Percentiles rank a stretch among this genome's conserved stretches.
Conservation (phyloP, 2,329 filamentous ascomycete species). For the Sporothrix brasiliensis region DNA sequence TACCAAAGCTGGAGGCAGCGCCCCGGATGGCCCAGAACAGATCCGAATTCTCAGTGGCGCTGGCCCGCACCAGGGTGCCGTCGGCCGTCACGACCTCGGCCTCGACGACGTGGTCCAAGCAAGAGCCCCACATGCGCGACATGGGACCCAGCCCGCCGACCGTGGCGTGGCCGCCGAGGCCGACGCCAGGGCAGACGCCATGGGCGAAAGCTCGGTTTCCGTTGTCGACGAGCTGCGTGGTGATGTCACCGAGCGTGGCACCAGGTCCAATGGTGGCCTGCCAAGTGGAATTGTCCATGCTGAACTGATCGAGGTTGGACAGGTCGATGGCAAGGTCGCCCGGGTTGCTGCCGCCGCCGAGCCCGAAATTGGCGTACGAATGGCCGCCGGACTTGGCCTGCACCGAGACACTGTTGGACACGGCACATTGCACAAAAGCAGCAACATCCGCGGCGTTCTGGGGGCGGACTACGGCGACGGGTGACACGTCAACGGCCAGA, state of each 20-base stretch:
- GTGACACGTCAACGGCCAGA: conserved; percentile 51
- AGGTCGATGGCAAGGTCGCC: conserved; percentile 62
- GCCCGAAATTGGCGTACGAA: conserved; percentile 56
- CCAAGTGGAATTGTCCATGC: conserved; percentile 57
- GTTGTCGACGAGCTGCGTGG: conserved; percentile 52
- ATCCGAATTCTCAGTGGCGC: conserved; percentile 52
- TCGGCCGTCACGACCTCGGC: conserved; percentile 61
- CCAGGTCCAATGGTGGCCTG: conserved; percentile 60
- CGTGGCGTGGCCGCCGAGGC: conserved; percentile 61
- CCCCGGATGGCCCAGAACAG: conserved; percentile 60
- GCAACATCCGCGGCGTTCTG: conserved; percentile 57
- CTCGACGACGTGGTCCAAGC: conserved; percentile 58
- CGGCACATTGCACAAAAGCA: conserved; percentile 61
- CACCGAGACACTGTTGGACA: conserved; percentile 53
- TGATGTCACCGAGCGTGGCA: conserved; percentile 55
- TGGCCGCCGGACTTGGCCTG: conserved; percentile 67
- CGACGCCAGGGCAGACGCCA: conserved; percentile 62
- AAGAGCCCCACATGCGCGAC: conserved; percentile 62
- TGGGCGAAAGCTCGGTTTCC: conserved; percentile 62
- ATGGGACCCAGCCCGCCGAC: conserved; percentile 59
- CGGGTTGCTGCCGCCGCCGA: conserved; percentile 51
- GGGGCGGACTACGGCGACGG: conserved; percentile 60
- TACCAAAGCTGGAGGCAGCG: conserved; percentile 59
- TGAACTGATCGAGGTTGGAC: conserved; percentile 55
- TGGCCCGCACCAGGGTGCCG: conserved; percentile 55